These are phyloP conservation scores for Dendrobium officinale DNA, from an alignment of 106 monocot genomes.

Conservation along the genomic window DNA sequence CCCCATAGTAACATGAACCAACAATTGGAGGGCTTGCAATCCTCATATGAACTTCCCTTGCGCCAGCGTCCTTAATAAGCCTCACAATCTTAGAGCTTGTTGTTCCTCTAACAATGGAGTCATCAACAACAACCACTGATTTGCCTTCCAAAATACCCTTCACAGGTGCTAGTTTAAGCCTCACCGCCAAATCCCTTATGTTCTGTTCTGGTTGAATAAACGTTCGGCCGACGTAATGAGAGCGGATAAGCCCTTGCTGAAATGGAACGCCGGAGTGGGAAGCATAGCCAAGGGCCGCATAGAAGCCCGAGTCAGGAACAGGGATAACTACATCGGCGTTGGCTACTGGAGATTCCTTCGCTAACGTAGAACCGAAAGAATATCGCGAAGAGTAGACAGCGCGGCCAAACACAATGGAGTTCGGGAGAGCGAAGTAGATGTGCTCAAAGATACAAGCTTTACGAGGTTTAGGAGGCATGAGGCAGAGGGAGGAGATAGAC, in stretches of 20 bases:
- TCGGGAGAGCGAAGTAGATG: constrained; percentile 87
- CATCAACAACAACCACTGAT: constrained; percentile 76
- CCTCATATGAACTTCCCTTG: constrained; percentile 89
- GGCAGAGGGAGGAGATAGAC: constrained; percentile 42
- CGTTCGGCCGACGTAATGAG: constrained; percentile 81
- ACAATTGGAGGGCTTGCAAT: constrained; percentile 84
- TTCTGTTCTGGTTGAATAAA: constrained; percentile 86
- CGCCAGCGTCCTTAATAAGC: constrained; percentile 65
- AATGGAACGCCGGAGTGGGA: constrained; percentile 56
- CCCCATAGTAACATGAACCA: constrained; percentile 86
- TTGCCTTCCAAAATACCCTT: constrained; percentile 59
- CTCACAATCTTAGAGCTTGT: constrained; percentile 86
- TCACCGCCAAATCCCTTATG: constrained; percentile 69
- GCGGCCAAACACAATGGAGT: constrained; percentile 72
- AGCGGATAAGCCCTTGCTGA: constrained; percentile 77
- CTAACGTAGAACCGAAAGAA: constrained; percentile 59
- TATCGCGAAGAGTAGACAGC: constrained; percentile 47
- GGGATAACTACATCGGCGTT: constrained; percentile 81
- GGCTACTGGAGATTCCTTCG: constrained; percentile 55
- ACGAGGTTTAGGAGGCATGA: constrained; percentile 40
- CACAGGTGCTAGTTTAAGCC: constrained; percentile 79
- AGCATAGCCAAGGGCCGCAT: constrained; percentile 72
- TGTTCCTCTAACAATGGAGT: constrained; percentile 88
- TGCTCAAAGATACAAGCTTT: constrained; percentile 91
- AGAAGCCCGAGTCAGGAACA: constrained; percentile 92